Evolutionary conservation across 192 early-diverging fungal genomes (phyloP).

Genomic region (Paraglomus occultum): DNA sequence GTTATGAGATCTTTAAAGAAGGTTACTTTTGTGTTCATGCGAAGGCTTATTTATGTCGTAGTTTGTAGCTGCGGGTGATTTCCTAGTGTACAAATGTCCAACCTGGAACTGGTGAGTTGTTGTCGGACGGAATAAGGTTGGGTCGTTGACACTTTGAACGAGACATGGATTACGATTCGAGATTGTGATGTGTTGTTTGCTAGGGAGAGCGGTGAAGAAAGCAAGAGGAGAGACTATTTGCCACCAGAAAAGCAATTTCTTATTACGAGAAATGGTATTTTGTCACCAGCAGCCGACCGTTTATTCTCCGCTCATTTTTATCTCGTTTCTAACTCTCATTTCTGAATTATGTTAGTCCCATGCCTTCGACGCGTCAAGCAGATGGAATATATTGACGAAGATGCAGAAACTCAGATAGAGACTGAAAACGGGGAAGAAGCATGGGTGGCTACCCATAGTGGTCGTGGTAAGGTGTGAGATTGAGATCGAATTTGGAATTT

Average conservation of each 20-base stretch:
- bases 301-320: neutral
- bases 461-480: conserved; percentile 43
- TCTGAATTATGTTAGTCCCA: conserved; percentile 59
- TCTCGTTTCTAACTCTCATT: neutral
- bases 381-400: conserved; percentile 72
- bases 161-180: neutral
- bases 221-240: conserved; percentile 83
- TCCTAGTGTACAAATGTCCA: conserved; percentile 97
- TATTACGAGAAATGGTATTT: conserved; percentile 82
- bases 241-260: conserved; percentile 90
- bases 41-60: conserved; percentile 24
- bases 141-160: neutral
- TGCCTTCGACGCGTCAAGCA: conserved; percentile 83
- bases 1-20: neutral
- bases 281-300: neutral
- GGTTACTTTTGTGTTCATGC: neutral
- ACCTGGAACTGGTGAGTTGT: conserved; percentile 85
- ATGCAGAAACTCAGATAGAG: conserved; percentile 55
- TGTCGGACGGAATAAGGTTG: neutral
- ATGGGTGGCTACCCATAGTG: conserved; percentile 86
- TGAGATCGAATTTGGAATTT: too few species aligned
- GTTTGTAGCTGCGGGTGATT: conserved; percentile 97
- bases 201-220: conserved; percentile 57
- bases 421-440: conserved; percentile 69
- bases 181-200: neutral